These are phyloP conservation scores for Chiua sp. DNA, from an alignment of 1,284 basidiomycete species.

Conservation along the genomic window DNA sequence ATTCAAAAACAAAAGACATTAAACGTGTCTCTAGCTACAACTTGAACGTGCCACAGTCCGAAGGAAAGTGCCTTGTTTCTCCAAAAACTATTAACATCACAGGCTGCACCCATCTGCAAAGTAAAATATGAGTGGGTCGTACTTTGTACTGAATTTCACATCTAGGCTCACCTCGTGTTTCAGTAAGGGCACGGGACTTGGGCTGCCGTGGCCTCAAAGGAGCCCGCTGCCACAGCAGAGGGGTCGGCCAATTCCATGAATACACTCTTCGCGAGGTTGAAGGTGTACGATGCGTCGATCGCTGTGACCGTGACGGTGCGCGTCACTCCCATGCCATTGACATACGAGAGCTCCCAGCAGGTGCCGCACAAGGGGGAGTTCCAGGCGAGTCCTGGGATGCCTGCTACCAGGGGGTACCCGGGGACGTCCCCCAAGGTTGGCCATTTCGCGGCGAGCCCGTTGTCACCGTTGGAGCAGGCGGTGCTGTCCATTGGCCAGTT, in stretches of 20 bases:
- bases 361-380: slow-evolving; percentile 47
- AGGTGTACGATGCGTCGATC: slow-evolving; percentile 46
- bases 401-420: slow-evolving; percentile 51
- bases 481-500: slow-evolving; percentile 45
- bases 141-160: neutral
- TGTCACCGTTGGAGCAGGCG: slow-evolving; percentile 55
- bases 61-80: too few species aligned
- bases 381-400: slow-evolving; percentile 35
- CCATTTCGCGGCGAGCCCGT: slow-evolving; percentile 50
- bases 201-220: slow-evolving; percentile 40
- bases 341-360: slow-evolving; percentile 51
- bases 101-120: too few species aligned
- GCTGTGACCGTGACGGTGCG: slow-evolving; percentile 45
- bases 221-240: slow-evolving; percentile 44
- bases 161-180: neutral
- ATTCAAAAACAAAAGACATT: neutral
- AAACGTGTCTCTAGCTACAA: neutral
- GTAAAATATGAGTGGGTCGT: neutral
- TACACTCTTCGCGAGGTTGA: slow-evolving; percentile 46
- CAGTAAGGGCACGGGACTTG: slow-evolving; percentile 41
- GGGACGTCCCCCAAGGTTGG: slow-evolving; percentile 48
- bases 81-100: too few species aligned
- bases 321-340: slow-evolving; percentile 25
- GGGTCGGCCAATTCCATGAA: slow-evolving; percentile 49
- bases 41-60: too few species aligned